A percentile compares a stretch with the other conserved stretches of the same genome.
These are phyloP conservation scores for Cladosporium sp. DNA, from an alignment of 2,329 filamentous ascomycete species.

Conservation along the genomic window DNA sequence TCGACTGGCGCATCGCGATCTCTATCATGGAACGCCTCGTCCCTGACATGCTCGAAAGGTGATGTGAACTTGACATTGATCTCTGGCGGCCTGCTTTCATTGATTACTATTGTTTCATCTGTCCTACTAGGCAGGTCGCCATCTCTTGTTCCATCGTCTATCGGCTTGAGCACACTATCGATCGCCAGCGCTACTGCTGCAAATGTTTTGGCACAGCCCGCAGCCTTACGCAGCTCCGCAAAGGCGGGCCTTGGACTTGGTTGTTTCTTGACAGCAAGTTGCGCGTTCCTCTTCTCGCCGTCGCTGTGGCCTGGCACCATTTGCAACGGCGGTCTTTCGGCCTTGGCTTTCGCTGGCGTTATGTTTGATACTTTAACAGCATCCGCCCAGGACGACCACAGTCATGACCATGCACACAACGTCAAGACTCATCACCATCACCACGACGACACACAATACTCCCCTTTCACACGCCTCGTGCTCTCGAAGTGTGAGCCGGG, in stretches of 20 bases:
- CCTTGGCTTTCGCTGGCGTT: constrained; percentile 43
- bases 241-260: constrained; percentile 39
- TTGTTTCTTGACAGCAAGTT: constrained; percentile 36
- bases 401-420: constrained; percentile 37
- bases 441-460: constrained; percentile 54
- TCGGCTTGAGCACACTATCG: constrained; percentile 45
- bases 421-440: constrained; percentile 34
- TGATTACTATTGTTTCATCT: constrained; percentile 42
- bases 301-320: constrained; percentile 40
- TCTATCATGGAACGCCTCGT: constrained; percentile 25
- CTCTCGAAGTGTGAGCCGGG: constrained; percentile 69
- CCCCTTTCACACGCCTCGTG: constrained; percentile 70
- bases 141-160: constrained; percentile 37
- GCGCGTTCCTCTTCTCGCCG: constrained; percentile 40
- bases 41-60: constrained; percentile 41
- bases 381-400: constrained; percentile 28
- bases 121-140: constrained; percentile 39
- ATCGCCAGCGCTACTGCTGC: constrained; percentile 47
- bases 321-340: constrained; percentile 38
- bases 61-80: constrained; percentile 47
- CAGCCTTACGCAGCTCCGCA: constrained; percentile 43
- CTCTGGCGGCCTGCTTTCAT: constrained; percentile 42
- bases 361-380: constrained; percentile 43
- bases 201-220: constrained; percentile 46
- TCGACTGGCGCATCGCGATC: neutral